Evolutionary conservation across 331 rosid species (phyloP).

Genomic region (Quercus phellos): DNA sequence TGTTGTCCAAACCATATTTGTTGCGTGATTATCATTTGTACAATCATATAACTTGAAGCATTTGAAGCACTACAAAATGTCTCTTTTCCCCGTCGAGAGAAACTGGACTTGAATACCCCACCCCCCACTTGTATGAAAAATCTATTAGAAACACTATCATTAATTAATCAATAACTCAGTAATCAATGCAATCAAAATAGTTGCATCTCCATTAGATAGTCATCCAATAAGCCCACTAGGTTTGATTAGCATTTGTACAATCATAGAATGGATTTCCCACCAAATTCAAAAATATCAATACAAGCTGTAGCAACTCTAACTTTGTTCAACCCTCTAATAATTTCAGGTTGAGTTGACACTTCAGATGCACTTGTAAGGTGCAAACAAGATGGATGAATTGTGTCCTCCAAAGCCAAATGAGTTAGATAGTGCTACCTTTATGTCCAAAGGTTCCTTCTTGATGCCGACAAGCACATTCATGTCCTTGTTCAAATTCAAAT

Average conservation of each 20-base stretch:
- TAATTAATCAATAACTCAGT: no score
- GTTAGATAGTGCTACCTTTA: slow-evolving; percentile 20
- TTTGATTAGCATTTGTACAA: neutral
- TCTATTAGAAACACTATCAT: no score
- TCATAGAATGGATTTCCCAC: neutral
- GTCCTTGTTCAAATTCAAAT: neutral
- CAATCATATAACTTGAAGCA: no score
- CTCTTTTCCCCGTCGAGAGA: no score
- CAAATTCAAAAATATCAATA: neutral
- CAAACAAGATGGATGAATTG: slow-evolving; percentile 26
- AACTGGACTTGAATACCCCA: no score
- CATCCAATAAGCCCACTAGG: no score
- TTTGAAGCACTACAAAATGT: no score
- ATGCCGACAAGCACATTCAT: slow-evolving; percentile 1
- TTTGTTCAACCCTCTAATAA: neutral
- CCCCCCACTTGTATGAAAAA: no score
- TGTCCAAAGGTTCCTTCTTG: slow-evolving; percentile 20
- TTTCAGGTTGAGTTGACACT: neutral
- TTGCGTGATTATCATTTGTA: no score
- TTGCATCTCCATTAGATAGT: no score
- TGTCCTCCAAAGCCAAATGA: slow-evolving; percentile 27
- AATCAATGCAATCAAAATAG: no score
- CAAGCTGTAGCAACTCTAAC: neutral
- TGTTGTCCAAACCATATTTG: no score
- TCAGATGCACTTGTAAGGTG: slow-evolving; percentile 7